A percentile compares a stretch with the other conserved stretches of the same genome.
Evolutionary conservation across 1,284 basidiomycete species (phyloP).

Genomic region (Rhodotorula sp.): DNA sequence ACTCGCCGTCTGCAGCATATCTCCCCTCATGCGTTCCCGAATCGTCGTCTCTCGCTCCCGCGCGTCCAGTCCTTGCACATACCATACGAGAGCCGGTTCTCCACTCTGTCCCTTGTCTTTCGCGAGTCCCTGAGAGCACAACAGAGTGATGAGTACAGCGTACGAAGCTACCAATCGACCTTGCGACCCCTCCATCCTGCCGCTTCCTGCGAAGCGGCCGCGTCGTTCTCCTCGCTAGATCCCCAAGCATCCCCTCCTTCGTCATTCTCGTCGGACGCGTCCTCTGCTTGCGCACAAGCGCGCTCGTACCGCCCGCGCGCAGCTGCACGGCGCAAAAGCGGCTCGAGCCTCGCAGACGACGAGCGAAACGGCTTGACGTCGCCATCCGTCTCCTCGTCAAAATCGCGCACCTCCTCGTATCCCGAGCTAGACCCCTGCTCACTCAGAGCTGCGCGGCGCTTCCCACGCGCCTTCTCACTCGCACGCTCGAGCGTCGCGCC

Average conservation of each 20-base stretch:
- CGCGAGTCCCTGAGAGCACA: neutral
- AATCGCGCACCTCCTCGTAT: neutral
- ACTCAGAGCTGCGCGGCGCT: neutral
- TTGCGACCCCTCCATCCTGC: neutral
- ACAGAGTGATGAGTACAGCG: neutral
- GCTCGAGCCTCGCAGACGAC: neutral
- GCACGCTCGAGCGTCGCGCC: slow-evolving; percentile 9
- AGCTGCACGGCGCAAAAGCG: too few species aligned
- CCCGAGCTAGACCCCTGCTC: neutral
- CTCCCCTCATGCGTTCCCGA: neutral
- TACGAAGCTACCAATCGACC: neutral
- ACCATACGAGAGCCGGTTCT: neutral
- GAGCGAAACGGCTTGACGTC: neutral
- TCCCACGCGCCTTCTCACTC: neutral
- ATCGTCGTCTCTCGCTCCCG: neutral
- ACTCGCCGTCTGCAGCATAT: neutral
- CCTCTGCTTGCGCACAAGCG: too few species aligned
- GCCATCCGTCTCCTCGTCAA: neutral
- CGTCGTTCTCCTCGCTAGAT: neutral
- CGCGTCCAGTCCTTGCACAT: neutral
- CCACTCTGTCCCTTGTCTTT: neutral
- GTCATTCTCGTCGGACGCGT: too few species aligned
- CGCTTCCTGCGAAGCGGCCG: too few species aligned
- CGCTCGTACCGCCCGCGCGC: too few species aligned
- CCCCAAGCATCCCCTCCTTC: too few species aligned